Evolutionary conservation across 2,329 filamentous ascomycete species (phyloP), one percentile per base, ranked within the genome.

Genomic region (Monosporascus sp.): DNA sequence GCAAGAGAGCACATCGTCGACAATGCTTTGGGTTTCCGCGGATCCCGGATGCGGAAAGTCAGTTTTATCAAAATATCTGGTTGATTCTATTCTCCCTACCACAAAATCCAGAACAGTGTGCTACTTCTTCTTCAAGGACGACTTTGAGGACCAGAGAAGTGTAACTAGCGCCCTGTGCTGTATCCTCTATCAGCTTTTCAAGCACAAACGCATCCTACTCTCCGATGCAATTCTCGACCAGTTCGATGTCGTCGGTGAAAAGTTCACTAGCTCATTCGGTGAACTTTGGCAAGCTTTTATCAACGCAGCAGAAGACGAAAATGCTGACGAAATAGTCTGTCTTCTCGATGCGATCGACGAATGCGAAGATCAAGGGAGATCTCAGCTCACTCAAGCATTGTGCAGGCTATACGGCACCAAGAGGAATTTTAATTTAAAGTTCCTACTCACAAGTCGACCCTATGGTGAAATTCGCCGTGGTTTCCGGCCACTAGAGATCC

Each of bases 31-130:
- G 65, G 66, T 74, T 2, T 74, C 73, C 24, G 74, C 72, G 9
- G 68, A 75, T 50, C 74, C 74, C 2, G 74, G 73, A 0, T 74
- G 71, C 41, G 74, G 73, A 8, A 76, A 76, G 55, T 75, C 74
- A 0, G 74, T 76, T 7, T 55, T 77, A 1, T 62, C 69, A 14
- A 72, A 59, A 53, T 63, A 66, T 36, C 54, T 77, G 1, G 59
- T 71, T 0, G 71, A 76, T 24, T n/a, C 57, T 0, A 49, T 65
- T 0, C 53, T 74, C 2, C 50, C 50, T 0, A 58, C 35, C 0
- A 59, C 36, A 1, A 18, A 45, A 2, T 50, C 50, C 1, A 60
- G 57, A 18, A 68, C 61, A 0, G 61, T 59, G 3, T 73, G 69
- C 49, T 76, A 75, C 50, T 77, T 74, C 22, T 24, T 24, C 22